Evolutionary conservation across 2,329 filamentous ascomycete species (phyloP).

Genomic region (Penicillium sp.): DNA sequence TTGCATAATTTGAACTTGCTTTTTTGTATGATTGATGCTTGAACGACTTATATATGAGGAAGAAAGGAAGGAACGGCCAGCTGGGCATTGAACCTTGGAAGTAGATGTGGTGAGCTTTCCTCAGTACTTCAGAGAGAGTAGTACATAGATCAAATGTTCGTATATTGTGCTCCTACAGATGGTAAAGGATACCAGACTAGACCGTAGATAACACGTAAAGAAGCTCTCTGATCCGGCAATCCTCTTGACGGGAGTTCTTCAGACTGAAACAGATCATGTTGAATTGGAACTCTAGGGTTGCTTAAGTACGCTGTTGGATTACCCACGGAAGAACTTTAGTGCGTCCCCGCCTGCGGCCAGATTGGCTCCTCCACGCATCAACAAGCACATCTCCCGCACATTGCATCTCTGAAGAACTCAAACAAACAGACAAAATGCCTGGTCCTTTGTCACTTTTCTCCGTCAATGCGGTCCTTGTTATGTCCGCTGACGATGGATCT

Average conservation of each 20-base stretch:
- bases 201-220: background rate
- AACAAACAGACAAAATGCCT: conserved; percentile 56
- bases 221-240: background rate
- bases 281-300: background rate
- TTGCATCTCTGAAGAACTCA: conserved; percentile 8
- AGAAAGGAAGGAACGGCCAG: background rate
- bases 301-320: background rate
- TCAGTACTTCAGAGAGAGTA: background rate
- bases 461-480: conserved; percentile 74
- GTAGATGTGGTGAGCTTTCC: background rate
- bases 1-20: conserved; percentile 13
- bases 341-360: conserved; percentile 26
- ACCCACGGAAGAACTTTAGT: conserved; percentile 25
- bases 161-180: background rate
- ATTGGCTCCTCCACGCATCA: conserved; percentile 24
- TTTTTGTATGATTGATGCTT: conserved; percentile 2
- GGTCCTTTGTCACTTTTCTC: conserved; percentile 74
- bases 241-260: background rate
- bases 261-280: background rate
- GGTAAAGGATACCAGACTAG: background rate
- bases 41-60: background rate
- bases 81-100: background rate
- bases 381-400: conserved; percentile 12
- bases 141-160: background rate
- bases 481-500: conserved; percentile 82